Evolutionary conservation across 202 grass and related monocot genomes (phyloP), one percentile per base, ranked within the genome.

Genomic region (Sporobolus alterniflorus): DNA sequence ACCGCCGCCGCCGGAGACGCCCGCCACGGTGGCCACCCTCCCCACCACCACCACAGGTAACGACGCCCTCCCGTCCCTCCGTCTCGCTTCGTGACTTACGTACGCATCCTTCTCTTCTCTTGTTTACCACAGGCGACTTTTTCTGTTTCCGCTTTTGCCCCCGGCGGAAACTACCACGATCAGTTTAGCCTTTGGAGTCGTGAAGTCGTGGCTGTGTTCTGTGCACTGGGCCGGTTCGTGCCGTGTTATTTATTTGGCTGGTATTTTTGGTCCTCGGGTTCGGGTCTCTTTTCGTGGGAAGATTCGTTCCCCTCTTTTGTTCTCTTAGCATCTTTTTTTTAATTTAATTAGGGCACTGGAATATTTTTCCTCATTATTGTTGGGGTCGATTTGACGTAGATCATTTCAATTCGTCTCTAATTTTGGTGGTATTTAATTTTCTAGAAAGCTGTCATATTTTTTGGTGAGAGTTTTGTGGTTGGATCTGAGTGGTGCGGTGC

Each of bases 1-100:
- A 30, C 75, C 50, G 13, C 61, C 20, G 47, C 67, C 73, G 75
- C 62, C 26, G 87, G 15, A 17, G 87, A 85, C 20, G 54, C 43
- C 43, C 72, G 26, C 64, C 61, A 69, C 73, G 15, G 67, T 10
- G 54, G 25, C 61, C 61, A 64, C 31, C 65, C 56, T 56, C 59
- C 51, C 56, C 78, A 83, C 55, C 69, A 67, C 69, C 78, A 84
- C 71, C 66, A 75, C 79, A 90, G 80, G 89, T 91, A 80, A 57
- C 26, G 24, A 18, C 30, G 31, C 64, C 6, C 76, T 17, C 56
- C 13, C 12, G 4, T 18, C 59, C 15, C 22, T 67, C 59, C 68
- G 7, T 80, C 50, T 62, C 76, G 33, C 49, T 40, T 69, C 48
- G 47, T n/a, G n/a, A n/a, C n/a, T 68, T 56, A 75, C 52, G 5